Percentiles rank a stretch among this genome's conserved stretches.
Evolutionary conservation across 2,329 filamentous ascomycete species (phyloP).

Genomic region (Anthostomella pinea): DNA sequence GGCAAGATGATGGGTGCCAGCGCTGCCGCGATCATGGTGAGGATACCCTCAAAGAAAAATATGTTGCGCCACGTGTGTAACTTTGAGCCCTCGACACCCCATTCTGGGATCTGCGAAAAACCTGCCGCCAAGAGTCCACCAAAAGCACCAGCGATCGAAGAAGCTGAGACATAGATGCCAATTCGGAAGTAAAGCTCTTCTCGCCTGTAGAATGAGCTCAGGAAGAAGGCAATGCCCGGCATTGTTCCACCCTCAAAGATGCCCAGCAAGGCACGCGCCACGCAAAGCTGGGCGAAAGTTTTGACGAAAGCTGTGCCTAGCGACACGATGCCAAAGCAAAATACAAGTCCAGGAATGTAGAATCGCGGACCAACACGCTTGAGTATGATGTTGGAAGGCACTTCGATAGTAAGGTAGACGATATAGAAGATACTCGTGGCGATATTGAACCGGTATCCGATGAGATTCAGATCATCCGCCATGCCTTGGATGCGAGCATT

Average conservation of each 20-base stretch:
- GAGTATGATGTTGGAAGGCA: constrained; percentile 54
- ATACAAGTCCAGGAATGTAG: constrained; percentile 52
- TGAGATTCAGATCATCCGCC: constrained; percentile 44
- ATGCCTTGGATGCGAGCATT: constrained; percentile 57
- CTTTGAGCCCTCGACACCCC: constrained; percentile 42
- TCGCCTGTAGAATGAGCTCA: constrained; percentile 55
- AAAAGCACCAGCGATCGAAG: constrained; percentile 55
- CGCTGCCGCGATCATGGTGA: constrained; percentile 48
- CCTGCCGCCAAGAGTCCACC: constrained; percentile 55
- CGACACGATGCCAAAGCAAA: constrained; percentile 54
- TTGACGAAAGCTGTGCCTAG: constrained; percentile 53
- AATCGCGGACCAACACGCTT: constrained; percentile 51
- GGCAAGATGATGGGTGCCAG: constrained; percentile 52
- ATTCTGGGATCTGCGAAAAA: constrained; percentile 48
- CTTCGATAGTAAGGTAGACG: constrained; percentile 52
- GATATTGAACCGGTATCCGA: constrained; percentile 54
- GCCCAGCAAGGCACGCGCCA: constrained; percentile 47
- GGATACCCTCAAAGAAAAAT: constrained; percentile 60
- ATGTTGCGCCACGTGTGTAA: constrained; percentile 57
- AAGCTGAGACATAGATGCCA: constrained; percentile 54
- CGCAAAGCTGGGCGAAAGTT: constrained; percentile 45
- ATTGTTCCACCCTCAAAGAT: constrained; percentile 57
- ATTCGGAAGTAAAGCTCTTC: constrained; percentile 54
- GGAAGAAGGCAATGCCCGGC: constrained; percentile 56
- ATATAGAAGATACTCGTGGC: constrained; percentile 58